Evolutionary conservation across 164 flowering plant genomes (phyloP).

Genomic region (Dillenia turbinata): DNA sequence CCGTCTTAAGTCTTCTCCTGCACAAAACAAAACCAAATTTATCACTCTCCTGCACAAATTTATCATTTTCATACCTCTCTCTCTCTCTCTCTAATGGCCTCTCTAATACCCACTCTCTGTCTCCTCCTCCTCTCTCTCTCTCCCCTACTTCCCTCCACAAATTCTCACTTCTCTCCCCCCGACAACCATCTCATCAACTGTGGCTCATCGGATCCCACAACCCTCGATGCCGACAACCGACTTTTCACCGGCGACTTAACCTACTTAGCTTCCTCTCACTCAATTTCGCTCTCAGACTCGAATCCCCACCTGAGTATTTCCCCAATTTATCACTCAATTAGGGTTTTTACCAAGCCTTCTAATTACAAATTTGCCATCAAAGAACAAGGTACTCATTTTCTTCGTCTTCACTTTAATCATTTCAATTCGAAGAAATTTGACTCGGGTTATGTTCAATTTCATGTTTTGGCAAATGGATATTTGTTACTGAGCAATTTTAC

Average conservation of each 20-base stretch:
- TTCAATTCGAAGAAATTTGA: conserved; percentile 27
- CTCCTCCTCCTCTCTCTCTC: conserved; percentile 16
- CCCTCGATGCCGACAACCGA: conserved; percentile 40
- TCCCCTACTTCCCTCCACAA: conserved; percentile 6
- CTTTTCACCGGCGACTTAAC: conserved; percentile 43
- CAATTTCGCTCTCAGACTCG: conserved; percentile 21
- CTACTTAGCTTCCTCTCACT: conserved; percentile 16
- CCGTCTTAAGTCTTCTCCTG: no score
- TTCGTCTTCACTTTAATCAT: conserved; percentile 73
- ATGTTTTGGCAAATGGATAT: conserved; percentile 46
- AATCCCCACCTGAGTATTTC: conserved; percentile 23
- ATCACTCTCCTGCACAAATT: no score
- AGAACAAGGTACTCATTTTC: conserved; percentile 56
- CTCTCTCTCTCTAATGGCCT: no score
- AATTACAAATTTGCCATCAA: conserved; percentile 46
- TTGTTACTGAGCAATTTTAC: conserved; percentile 48
- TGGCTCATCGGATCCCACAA: conserved; percentile 32
- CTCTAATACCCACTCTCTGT: not conserved
- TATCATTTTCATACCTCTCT: no score
- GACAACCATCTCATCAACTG: conserved; percentile 70
- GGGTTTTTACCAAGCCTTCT: conserved; percentile 49
- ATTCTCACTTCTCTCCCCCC: conserved; percentile 41
- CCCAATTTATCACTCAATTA: conserved; percentile 47
- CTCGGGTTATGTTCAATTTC: conserved; percentile 34
- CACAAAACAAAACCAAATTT: no score